These are phyloP conservation scores for Podospora sp. DNA, from an alignment of 495 filamentous ascomycete genomes.

Conservation along the genomic window DNA sequence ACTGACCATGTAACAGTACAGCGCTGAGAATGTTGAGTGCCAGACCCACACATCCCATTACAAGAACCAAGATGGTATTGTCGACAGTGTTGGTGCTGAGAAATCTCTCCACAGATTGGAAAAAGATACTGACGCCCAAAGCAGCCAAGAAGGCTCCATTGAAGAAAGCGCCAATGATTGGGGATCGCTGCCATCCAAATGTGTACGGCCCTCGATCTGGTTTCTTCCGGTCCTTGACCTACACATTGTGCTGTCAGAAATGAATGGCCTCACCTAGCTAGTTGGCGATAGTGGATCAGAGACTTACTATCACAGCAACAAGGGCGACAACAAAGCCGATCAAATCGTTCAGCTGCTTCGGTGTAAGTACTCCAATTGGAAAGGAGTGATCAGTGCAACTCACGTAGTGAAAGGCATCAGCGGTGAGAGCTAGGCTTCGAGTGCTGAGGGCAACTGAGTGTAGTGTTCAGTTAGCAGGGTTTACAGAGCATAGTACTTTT, in stretches of 20 bases:
- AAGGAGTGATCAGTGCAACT: slow-evolving; percentile 23
- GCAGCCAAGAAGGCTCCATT: slow-evolving; percentile 96
- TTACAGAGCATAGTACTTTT: too few relatives aligned
- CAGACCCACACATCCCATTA: slow-evolving; percentile 81
- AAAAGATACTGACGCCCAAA: slow-evolving; percentile 85
- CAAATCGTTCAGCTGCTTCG: slow-evolving; percentile 81
- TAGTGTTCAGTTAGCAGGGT: neutral
- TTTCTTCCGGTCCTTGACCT: slow-evolving; percentile 9
- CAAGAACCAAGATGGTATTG: slow-evolving; percentile 74
- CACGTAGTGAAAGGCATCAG: slow-evolving; percentile 96
- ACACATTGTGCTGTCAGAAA: too few relatives aligned
- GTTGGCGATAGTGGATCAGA: neutral
- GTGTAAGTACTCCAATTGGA: neutral
- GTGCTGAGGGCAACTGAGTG: slow-evolving; percentile 73
- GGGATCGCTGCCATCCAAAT: slow-evolving; percentile 85
- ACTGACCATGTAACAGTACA: slow-evolving; percentile 75
- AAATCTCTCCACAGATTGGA: slow-evolving; percentile 89
- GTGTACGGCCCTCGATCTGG: slow-evolving; percentile 28
- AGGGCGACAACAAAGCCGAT: slow-evolving; percentile 82
- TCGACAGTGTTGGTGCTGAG: slow-evolving; percentile 59
- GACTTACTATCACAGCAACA: slow-evolving; percentile 72
- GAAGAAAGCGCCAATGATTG: slow-evolving; percentile 88
- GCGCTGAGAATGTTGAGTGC: slow-evolving; percentile 80
- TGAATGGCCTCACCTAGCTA: neutral
- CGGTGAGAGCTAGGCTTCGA: slow-evolving; percentile 85